Percentiles rank a stretch among this genome's conserved stretches.
Evolutionary conservation across 2,329 filamentous ascomycete species (phyloP).

Genomic region (Nemania serpens): DNA sequence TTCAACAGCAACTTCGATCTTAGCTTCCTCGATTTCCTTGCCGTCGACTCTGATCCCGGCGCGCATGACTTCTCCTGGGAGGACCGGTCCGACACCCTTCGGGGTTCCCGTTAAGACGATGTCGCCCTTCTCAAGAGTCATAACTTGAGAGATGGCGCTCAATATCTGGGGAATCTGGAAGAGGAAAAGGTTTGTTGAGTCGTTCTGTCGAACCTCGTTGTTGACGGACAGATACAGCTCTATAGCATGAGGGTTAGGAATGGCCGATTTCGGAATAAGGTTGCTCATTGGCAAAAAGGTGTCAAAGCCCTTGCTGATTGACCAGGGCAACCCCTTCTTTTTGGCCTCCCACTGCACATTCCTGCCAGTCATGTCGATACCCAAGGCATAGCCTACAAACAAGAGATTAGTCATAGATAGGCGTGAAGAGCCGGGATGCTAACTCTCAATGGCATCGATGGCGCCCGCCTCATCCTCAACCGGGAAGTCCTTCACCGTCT

Average conservation of each 20-base stretch:
- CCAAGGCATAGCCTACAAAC: slow-evolving; percentile 76
- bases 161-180: slow-evolving; percentile 87
- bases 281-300: slow-evolving; percentile 90
- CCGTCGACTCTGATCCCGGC: slow-evolving; percentile 81
- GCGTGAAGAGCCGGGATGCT: slow-evolving; percentile 32
- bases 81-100: slow-evolving; percentile 88
- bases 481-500: slow-evolving; percentile 75
- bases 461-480: slow-evolving; percentile 76
- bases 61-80: slow-evolving; percentile 83
- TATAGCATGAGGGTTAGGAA: slow-evolving; percentile 85
- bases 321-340: slow-evolving; percentile 95
- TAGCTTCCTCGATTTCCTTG: slow-evolving; percentile 82
- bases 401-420: slow-evolving; percentile 9
- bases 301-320: slow-evolving; percentile 96
- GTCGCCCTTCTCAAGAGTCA: slow-evolving; percentile 91
- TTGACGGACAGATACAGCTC: slow-evolving; percentile 89
- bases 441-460: slow-evolving; percentile 80
- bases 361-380: slow-evolving; percentile 96
- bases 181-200: slow-evolving; percentile 92
- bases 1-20: slow-evolving; percentile 80
- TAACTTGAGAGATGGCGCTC: slow-evolving; percentile 90
- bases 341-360: slow-evolving; percentile 97
- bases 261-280: slow-evolving; percentile 76
- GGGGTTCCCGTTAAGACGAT: slow-evolving; percentile 96
- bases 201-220: slow-evolving; percentile 74